Percentiles rank a stretch among this genome's conserved stretches.
phyloP scores from a whole-genome alignment of 176 grass and related monocot species.

The Ensete ventricosum region DNA sequence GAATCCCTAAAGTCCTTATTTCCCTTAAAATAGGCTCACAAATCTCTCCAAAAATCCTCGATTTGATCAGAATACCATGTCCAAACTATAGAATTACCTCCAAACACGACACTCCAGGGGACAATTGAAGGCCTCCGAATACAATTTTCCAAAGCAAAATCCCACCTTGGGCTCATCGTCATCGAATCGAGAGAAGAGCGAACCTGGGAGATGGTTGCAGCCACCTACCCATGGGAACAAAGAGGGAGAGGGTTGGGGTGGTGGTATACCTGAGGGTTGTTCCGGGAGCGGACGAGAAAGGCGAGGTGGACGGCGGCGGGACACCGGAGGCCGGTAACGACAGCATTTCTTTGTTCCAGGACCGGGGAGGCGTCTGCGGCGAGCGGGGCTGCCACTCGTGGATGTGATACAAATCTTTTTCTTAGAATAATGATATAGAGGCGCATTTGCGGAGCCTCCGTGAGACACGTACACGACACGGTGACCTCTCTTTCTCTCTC shows the following conservation, averaged over 20 bases:
- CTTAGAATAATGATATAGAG: not conserved
- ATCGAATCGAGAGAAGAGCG: too few species aligned
- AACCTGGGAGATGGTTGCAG: not conserved
- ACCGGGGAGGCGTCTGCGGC: not conserved
- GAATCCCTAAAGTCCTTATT: too few species aligned
- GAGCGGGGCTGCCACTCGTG: not conserved
- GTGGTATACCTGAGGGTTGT: not conserved
- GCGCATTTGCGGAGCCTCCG: not conserved
- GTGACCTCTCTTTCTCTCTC: not conserved
- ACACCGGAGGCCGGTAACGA: not conserved
- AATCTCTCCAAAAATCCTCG: too few species aligned
- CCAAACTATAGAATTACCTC: too few species aligned
- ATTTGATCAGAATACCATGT: too few species aligned
- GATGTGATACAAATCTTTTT: not conserved
- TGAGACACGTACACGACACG: not conserved
- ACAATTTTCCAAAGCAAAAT: not conserved
- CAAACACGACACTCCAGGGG: too few species aligned
- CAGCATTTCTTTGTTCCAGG: not conserved
- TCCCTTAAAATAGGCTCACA: too few species aligned
- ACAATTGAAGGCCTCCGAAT: not conserved
- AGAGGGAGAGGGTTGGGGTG: not conserved
- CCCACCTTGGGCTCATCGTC: not conserved
- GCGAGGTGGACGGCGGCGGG: not conserved
- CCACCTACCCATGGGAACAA: not conserved
- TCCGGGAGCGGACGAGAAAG: not conserved